phyloP scores from a whole-genome alignment of 2,329 filamentous ascomycete genomes.

The Aureobasidium musti region DNA sequence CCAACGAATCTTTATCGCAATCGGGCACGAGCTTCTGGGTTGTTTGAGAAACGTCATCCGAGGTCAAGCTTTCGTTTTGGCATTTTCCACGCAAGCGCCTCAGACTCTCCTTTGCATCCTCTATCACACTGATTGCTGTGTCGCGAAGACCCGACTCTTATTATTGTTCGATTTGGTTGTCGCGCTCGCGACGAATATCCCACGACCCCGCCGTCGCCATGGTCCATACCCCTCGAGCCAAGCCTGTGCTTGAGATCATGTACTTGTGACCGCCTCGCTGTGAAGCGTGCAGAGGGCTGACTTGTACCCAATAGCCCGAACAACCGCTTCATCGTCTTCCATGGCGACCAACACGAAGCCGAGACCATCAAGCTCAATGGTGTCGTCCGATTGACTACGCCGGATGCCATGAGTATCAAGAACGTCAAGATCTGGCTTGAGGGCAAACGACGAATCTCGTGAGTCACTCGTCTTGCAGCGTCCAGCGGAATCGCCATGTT shows the following conservation, averaged over 20 bases:
- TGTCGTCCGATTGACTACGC: constrained; percentile 50
- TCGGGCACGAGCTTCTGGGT: constrained; percentile 26
- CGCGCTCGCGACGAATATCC: constrained; percentile 7
- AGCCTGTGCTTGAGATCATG: constrained; percentile 49
- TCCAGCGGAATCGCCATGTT: neutral
- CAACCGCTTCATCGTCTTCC: constrained; percentile 53
- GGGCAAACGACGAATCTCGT: constrained; percentile 53
- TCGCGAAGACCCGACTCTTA: neutral
- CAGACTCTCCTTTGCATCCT: constrained; percentile 13
- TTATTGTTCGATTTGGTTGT: neutral
- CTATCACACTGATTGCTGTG: neutral
- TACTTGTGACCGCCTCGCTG: constrained; percentile 34
- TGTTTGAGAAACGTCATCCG: constrained; percentile 24
- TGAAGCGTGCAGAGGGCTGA: constrained; percentile 21
- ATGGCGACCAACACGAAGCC: constrained; percentile 51
- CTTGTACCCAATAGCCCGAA: constrained; percentile 43
- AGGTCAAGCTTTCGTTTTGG: constrained; percentile 26
- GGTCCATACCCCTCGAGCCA: constrained; percentile 32
- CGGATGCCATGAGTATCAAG: constrained; percentile 52
- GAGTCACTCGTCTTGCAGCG: constrained; percentile 32
- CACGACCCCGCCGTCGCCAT: constrained; percentile 15
- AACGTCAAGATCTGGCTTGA: constrained; percentile 51
- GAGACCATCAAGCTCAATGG: constrained; percentile 50
- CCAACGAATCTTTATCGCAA: constrained; percentile 19
- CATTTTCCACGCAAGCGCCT: constrained; percentile 19